Evolutionary conservation across 2,329 filamentous ascomycete genomes (phyloP), one percentile per base, ranked within the genome.

Genomic region (Triangularia setosa): DNA sequence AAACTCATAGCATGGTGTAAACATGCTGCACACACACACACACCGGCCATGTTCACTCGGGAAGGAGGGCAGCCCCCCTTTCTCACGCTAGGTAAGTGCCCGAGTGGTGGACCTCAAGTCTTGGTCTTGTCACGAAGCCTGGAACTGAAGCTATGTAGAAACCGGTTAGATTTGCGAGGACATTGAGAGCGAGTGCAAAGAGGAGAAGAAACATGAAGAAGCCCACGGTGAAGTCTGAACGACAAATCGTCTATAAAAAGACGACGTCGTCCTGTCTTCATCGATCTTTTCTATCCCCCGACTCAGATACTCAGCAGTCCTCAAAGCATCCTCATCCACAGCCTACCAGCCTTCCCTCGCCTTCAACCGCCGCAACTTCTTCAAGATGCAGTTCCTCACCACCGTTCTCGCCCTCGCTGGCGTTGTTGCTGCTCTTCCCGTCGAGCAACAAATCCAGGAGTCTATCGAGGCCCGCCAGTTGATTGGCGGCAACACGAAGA

Each of bases 361-460:
- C 27, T 57, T 57, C 25, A 33, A n/a, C 9, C 25, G 21, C 54
- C 54, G 4, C 16, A n/a, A 12, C 23, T 9, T 57, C 54, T 57
- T 57, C 54, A 28, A 12, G 8, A 57, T 57, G 54, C 54, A 57
- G 54, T 57, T 57, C 54, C 25, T 57, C 54, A 57, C 54, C 28
- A 30, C 54, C 54, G 21, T 30, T 30, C 54, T 57, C 8, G 54
- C 25, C 54, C 54, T 57, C 8, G 54, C 54, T 14, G 54, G 54
- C 54, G 25, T n/a, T 33, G 54, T 33, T 33, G 3, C 25, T 57
- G 54, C 54, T 30, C 54, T 57, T 33, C 54, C 54, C 25, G 54
- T 57, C 7, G 54, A 57, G 25, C 54, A 57, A 21, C 7, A 40
- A 14, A 16, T 14, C 14, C 23, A 56, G 53, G 54, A 57, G 54